phyloP scores from a whole-genome alignment of 2,329 filamentous ascomycete species.

The Penicillium sp. region DNA sequence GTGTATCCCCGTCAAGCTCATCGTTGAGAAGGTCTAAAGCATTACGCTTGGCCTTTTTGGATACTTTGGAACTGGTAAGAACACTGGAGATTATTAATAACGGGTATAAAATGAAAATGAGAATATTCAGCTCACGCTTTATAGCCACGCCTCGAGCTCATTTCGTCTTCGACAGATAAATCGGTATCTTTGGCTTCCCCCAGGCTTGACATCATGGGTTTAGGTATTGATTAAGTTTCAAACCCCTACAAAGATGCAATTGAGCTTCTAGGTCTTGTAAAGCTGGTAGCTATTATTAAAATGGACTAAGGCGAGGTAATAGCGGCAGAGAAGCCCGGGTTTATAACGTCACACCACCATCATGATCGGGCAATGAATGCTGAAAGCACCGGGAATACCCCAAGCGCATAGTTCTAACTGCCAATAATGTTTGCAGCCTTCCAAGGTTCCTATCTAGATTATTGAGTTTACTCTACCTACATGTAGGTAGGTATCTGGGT shows the following conservation, averaged over 20 bases:
- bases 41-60: slow-evolving; percentile 25
- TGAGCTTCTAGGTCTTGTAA: neutral
- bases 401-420: no score
- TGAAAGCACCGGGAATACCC: neutral
- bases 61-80: slow-evolving; percentile 21
- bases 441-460: no score
- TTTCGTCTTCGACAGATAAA: slow-evolving; percentile 15
- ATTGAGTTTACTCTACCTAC: no score
- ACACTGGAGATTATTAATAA: slow-evolving; percentile 6
- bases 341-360: neutral
- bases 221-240: neutral
- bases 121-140: slow-evolving; percentile 13
- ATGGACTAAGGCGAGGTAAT: neutral
- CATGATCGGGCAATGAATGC: neutral
- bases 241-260: neutral
- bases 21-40: slow-evolving; percentile 25
- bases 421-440: neutral
- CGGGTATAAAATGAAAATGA: neutral
- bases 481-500: no score
- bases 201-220: slow-evolving; percentile 11
- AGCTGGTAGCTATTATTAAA: neutral
- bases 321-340: neutral
- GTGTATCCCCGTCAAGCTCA: slow-evolving; percentile 17
- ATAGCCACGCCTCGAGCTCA: slow-evolving; percentile 22
- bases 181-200: slow-evolving; percentile 11